Conservation (phyloP, 2,329 filamentous ascomycete genomes). For the Aspergillus luchuensis region DNA sequence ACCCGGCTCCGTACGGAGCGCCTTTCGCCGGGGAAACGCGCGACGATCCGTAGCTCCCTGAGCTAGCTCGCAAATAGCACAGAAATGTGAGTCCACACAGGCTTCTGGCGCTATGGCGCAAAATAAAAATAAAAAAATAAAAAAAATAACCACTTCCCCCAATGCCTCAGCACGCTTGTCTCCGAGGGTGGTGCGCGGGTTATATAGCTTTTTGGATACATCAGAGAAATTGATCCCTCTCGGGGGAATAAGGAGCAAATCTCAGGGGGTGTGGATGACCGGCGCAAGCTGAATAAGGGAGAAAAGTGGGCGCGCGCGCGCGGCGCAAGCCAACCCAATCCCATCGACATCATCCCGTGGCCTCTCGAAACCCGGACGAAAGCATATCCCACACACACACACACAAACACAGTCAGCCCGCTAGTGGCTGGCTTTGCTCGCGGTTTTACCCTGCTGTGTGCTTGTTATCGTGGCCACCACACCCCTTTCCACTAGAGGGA, state of each 20-base stretch:
- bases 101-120: neutral
- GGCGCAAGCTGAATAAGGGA: neutral
- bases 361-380: neutral
- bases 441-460: neutral
- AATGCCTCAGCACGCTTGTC: neutral
- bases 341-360: neutral
- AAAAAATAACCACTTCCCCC: neutral
- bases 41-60: constrained; percentile 2
- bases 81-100: neutral
- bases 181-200: constrained; percentile 6
- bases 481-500: neutral
- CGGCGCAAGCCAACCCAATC: neutral
- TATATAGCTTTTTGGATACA: constrained; percentile 17
- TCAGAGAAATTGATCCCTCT: constrained; percentile 14
- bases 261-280: neutral
- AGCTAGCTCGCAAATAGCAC: constrained; percentile 1
- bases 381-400: neutral
- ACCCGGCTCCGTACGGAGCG: constrained; percentile 4
- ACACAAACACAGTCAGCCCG: neutral
- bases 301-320: too few relatives aligned
- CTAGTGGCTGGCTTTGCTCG: neutral
- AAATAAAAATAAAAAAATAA: too few relatives aligned
- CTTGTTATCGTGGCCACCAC: neutral
- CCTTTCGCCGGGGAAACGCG: neutral
- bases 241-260: neutral